Evolutionary conservation across 306 rosid genomes (phyloP).

Genomic region (Gastrolobium bilobum): DNA sequence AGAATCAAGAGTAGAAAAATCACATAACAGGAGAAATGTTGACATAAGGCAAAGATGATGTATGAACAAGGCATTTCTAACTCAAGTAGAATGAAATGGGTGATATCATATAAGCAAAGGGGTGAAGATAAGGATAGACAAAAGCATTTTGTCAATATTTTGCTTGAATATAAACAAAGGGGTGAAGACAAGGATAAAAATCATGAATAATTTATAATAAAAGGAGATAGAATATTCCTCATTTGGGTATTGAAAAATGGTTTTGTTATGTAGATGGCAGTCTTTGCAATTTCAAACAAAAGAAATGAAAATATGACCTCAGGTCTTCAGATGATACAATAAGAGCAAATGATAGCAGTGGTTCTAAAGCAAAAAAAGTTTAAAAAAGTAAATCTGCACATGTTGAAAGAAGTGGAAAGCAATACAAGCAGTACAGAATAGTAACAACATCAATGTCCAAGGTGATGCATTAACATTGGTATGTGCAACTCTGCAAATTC

Average conservation of each 20-base stretch:
- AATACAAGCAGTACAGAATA: conserved; percentile 6
- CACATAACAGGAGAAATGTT: background rate
- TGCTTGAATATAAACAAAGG: background rate
- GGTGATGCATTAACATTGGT: background rate
- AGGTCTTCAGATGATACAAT: conserved; percentile 17
- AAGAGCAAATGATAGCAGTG: background rate
- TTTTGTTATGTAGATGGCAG: conserved; percentile 20
- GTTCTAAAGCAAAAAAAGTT: conserved; percentile 9
- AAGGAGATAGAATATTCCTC: conserved; percentile 25
- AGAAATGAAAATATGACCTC: conserved; percentile 14
- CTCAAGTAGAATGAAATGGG: conserved; percentile 25
- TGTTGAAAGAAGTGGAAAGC: conserved; percentile 18
- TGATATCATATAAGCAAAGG: background rate
- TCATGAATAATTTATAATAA: conserved; percentile 20
- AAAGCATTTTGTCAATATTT: background rate
- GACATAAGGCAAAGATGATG: background rate
- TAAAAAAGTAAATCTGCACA: conserved; percentile 19
- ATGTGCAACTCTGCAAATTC: conserved; percentile 21
- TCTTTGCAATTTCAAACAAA: conserved; percentile 3
- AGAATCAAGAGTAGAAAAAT: background rate
- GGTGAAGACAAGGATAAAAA: conserved; percentile 9
- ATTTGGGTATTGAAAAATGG: conserved; percentile 20
- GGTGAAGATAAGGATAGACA: background rate
- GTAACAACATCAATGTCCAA: conserved; percentile 24
- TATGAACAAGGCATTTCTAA: background rate